These are phyloP conservation scores for Alternaria arborescens DNA, from an alignment of 2,329 filamentous ascomycete species.

Conservation along the genomic window DNA sequence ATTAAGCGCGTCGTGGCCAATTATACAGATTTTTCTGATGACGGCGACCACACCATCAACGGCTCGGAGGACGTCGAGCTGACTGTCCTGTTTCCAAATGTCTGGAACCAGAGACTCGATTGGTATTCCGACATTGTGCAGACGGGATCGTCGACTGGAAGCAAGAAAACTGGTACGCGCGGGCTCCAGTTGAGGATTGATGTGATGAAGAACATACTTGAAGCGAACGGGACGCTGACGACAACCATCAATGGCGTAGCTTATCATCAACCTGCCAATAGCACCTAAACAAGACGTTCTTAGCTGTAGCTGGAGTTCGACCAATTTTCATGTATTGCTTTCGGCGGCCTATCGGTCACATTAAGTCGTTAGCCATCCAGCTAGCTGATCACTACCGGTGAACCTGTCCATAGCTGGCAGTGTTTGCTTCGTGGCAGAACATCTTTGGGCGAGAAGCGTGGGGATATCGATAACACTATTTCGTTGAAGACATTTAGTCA, in stretches of 20 bases:
- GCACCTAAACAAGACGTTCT: constrained; percentile 19
- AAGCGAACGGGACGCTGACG: constrained; percentile 54
- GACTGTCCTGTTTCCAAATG: constrained; percentile 10
- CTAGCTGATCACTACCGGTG: not conserved
- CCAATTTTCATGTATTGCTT: not conserved
- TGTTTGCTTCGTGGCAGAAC: not conserved
- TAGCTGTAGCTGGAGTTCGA: not conserved
- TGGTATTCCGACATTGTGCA: constrained; percentile 54
- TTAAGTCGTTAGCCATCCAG: not conserved
- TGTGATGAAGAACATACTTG: constrained; percentile 52
- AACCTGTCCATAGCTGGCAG: not conserved
- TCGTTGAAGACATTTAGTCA: not conserved
- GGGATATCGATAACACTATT: not conserved
- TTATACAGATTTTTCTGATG: constrained; percentile 53
- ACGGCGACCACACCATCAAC: constrained; percentile 43
- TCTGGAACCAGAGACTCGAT: constrained; percentile 40
- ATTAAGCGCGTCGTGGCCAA: constrained; percentile 44
- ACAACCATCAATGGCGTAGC: constrained; percentile 50
- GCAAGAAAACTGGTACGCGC: constrained; percentile 52
- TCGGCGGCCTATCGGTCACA: too few relatives aligned
- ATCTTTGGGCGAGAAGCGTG: not conserved
- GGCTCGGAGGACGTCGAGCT: constrained; percentile 50
- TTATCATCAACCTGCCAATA: constrained; percentile 53
- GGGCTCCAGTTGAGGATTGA: constrained; percentile 55
- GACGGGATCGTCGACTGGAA: constrained; percentile 40